Conservation (phyloP, 1,284 basidiomycete species). For the Rhizoctonia solani region DNA sequence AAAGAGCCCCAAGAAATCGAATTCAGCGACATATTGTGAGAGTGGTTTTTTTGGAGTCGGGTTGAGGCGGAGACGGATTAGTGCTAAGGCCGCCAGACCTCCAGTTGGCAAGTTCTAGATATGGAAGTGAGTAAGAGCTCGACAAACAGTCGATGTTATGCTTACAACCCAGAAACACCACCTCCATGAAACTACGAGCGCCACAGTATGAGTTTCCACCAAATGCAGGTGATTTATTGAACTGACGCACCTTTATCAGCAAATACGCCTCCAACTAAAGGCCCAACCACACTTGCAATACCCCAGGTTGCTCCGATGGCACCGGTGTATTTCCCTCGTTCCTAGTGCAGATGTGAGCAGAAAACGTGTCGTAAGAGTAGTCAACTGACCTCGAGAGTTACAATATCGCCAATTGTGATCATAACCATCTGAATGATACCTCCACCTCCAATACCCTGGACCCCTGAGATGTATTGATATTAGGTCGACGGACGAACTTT, state of each 20-base stretch:
- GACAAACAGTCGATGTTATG: not conserved
- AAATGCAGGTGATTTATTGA: not conserved
- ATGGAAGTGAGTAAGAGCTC: not conserved
- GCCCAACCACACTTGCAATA: conserved; percentile 72
- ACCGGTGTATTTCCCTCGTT: conserved; percentile 76
- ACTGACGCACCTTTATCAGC: conserved; percentile 44
- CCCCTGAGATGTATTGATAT: conserved; percentile 29
- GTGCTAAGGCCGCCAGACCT: conserved; percentile 71
- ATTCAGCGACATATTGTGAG: conserved; percentile 62
- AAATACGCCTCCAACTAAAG: conserved; percentile 52
- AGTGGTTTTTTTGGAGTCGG: conserved; percentile 59
- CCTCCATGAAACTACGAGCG: conserved; percentile 39
- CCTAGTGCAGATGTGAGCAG: conserved; percentile 43
- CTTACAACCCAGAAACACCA: conserved; percentile 43
- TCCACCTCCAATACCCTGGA: conserved; percentile 84
- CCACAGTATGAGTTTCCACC: not conserved
- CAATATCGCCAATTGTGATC: conserved; percentile 81
- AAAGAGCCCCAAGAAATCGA: conserved; percentile 76
- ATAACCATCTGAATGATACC: conserved; percentile 67
- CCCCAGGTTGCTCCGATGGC: conserved; percentile 80
- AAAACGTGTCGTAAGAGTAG: not conserved
- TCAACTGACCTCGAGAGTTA: conserved; percentile 57
- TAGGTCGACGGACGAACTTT: too few species aligned
- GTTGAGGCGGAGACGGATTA: conserved; percentile 73
- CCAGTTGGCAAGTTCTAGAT: conserved; percentile 67